Conservation (phyloP, 2,329 filamentous ascomycete species). For the Ophiognomonia clavigignenti-juglandacearum region DNA sequence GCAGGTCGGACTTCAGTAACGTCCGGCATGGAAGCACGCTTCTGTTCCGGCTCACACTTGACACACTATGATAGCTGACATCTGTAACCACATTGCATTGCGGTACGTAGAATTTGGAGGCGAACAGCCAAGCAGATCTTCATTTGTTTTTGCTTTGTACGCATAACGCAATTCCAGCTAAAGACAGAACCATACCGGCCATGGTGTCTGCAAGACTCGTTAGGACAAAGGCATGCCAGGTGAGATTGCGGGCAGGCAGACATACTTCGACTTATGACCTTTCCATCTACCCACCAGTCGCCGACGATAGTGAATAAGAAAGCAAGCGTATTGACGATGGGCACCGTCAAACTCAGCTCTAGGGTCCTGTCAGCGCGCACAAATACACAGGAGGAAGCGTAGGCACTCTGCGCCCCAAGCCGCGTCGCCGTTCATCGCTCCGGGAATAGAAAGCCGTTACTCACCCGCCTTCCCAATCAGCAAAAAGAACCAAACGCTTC, state of each 20-base stretch:
- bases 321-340: conserved; percentile 88
- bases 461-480: conserved; percentile 73
- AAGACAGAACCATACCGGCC: conserved; percentile 73
- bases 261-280: conserved; percentile 78
- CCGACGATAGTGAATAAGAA: conserved; percentile 95
- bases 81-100: background rate
- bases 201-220: conserved; percentile 62
- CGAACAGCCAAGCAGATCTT: conserved; percentile 6
- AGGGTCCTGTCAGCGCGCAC: conserved; percentile 2
- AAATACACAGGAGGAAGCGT: background rate
- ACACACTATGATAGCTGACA: no score
- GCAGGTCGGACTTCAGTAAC: no score
- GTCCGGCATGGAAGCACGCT: no score
- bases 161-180: conserved; percentile 77
- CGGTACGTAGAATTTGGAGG: background rate
- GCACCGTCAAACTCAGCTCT: conserved; percentile 91
- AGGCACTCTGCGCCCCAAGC: background rate
- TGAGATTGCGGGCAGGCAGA: conserved; percentile 13
- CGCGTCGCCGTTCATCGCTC: no score
- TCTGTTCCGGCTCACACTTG: no score
- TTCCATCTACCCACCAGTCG: conserved; percentile 91
- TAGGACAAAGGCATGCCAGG: background rate
- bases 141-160: conserved; percentile 58
- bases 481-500: conserved; percentile 94
- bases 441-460: background rate